Base-by-base conservation (phyloP, 768 basidiomycete genomes). In the Boletus sp. region DNA sequence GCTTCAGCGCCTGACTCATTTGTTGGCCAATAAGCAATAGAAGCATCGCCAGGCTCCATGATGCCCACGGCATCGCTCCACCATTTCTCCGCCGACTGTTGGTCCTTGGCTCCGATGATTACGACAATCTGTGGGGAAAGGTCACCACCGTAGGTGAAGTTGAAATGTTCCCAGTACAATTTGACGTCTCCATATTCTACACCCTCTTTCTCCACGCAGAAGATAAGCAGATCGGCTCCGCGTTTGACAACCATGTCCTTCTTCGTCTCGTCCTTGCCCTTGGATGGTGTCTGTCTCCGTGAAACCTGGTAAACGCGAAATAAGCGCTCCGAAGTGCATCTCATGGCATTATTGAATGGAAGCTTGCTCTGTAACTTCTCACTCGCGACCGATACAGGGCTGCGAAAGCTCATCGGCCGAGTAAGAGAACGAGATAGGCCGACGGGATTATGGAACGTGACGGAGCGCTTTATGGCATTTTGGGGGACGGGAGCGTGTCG, bases 111-210 rank as follows among this genome's bases (percentile, higher is more conserved):
- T 44, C 67, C 67, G 5, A 57, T 47, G 46, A 68, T 11, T 17
- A 69, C 33, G n/a, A 67, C 57, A 8, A 69, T 57, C 20, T 62
- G 62, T 28, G 67, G 67, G 7, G 67, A 64, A 46, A 68, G 66
- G 17, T 67, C 67, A 12, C 67, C 67, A 3, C 67, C 62, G 15
- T 68, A 68, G 29, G 59, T 58, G 46, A 49, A 7, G n/a, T 60
- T 58, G 52, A 68, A 68, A 53, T 64, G 37, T 5, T 68, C 58
- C 64, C 67, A 69, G 55, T 67, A 62, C 20, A 11, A 36, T 58
- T 32, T 67, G 48, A 67, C 56, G 20, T 60, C 52, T 46, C 12
- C 10, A 18, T 18, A 45, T 1, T 48, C 55, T 28, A 24, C 48
- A 7, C 7, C 32, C 15, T 47, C 52, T 36, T 52, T 62, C 28